Conservation (phyloP, 2,329 filamentous ascomycete genomes). For the Sphaerulina musiva region DNA sequence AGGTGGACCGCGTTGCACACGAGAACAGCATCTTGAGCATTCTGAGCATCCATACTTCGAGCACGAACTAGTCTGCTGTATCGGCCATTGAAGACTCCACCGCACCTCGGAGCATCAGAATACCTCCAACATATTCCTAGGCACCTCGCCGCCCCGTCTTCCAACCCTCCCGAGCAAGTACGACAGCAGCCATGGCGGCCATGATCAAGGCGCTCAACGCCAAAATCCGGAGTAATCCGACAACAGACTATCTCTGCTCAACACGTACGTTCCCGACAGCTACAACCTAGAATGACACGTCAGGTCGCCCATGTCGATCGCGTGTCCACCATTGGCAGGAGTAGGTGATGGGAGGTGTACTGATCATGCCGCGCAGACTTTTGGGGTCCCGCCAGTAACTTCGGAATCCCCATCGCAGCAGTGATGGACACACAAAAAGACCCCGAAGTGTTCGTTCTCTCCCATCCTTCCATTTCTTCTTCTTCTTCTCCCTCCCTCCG, state of each 20-base stretch:
- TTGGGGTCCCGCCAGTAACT: slow-evolving; percentile 44
- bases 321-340: too few relatives aligned
- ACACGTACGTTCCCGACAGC: slow-evolving; percentile 40
- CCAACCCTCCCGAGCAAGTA: not conserved
- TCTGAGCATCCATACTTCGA: too few relatives aligned
- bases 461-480: not conserved
- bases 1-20: too few relatives aligned
- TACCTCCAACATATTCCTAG: not conserved
- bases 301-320: not conserved
- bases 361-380: slow-evolving; percentile 38
- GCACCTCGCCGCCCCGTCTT: not conserved
- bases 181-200: slow-evolving; percentile 42
- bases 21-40: not conserved
- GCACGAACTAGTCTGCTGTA: too few relatives aligned
- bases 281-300: slow-evolving; percentile 47
- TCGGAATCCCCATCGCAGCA: slow-evolving; percentile 49
- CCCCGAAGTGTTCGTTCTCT: slow-evolving; percentile 42
- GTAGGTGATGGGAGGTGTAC: not conserved
- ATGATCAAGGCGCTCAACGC: slow-evolving; percentile 50
- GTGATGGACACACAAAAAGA: slow-evolving; percentile 51
- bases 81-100: not conserved
- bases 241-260: slow-evolving; percentile 48
- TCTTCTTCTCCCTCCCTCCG: not conserved
- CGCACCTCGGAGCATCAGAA: not conserved
- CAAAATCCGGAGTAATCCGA: slow-evolving; percentile 45